Evolutionary conservation across 176 grass and related monocot genomes (phyloP), one percentile per base, ranked within the genome.

Genomic region (Panicum miliaceum): DNA sequence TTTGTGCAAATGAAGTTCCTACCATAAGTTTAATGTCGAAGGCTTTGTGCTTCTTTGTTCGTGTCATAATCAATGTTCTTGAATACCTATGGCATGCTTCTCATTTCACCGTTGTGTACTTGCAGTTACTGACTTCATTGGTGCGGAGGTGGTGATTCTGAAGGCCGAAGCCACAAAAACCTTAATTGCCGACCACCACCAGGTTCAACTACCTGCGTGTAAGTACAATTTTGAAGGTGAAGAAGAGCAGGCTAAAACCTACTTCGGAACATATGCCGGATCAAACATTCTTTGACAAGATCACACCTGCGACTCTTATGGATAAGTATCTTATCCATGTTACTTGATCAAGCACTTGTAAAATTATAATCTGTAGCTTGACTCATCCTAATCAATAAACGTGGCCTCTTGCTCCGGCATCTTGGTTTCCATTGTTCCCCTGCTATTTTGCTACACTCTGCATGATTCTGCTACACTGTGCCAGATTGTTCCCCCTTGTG

Each of bases 91-190:
- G 0, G 22, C 37, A 8, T 66, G 36, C 11, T 76, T 43, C 40
- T 62, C 34, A 12, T 81, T 13, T 37, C 12, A 34, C 29, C 5
- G 22, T 3, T 46, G 37, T 86, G 12, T 66, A 47, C 23, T 46
- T 81, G 38, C 89, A 98, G 96, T 76, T 98, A 65, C 91, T 92
- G 60, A 89, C 91, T 59, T 95, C 91, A 3, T 85, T 98, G 73
- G 96, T 95, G 38, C 81, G 92, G 67, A 93, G 92, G 74, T 95
- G 92, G 95, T 93, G 85, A 93, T 37, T 68, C 68, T 40, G 25
- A 86, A 47, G 66, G 35, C 52, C 29, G 19, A 90, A 57, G 46
- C 52, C 40, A 6, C 6, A 43, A 71, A 22, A 29, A 0, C 43
- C 9, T 13, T 70, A 26, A 57, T 77, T 72, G 26, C 56, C 22